These are phyloP conservation scores for Diaporthe amygdali DNA, from an alignment of 2,329 filamentous ascomycete species.

Conservation along the genomic window DNA sequence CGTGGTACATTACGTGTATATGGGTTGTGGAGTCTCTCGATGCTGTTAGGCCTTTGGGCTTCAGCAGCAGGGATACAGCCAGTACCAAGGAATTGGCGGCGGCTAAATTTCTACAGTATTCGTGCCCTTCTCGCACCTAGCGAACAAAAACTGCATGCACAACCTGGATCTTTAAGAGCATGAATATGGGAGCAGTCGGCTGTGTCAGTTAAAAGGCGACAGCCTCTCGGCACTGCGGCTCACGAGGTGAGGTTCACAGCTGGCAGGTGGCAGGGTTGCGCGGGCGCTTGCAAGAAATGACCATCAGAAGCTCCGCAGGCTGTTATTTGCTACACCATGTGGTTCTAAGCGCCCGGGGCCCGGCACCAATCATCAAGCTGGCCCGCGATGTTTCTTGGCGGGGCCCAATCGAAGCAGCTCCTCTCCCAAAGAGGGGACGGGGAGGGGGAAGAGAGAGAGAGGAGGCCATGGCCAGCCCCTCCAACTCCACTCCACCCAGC, in stretches of 20 bases:
- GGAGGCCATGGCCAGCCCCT: background rate
- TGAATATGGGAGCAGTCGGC: background rate
- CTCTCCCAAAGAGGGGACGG: background rate
- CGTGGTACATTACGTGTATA: background rate
- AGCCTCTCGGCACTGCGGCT: background rate
- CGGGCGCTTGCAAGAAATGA: slow-evolving; percentile 22
- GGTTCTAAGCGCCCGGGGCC: slow-evolving; percentile 21
- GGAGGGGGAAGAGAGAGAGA: background rate
- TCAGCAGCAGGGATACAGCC: background rate
- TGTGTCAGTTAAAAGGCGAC: background rate
- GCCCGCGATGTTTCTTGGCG: slow-evolving; percentile 13
- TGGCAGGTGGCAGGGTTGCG: slow-evolving; percentile 21
- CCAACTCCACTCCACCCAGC: background rate
- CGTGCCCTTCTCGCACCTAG: background rate
- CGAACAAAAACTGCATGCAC: background rate
- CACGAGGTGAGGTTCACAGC: slow-evolving; percentile 1
- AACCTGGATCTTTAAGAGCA: background rate
- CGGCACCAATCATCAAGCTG: slow-evolving; percentile 22
- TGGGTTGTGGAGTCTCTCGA: background rate
- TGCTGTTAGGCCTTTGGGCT: background rate
- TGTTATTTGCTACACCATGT: slow-evolving; percentile 22
- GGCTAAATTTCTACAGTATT: slow-evolving; percentile 3
- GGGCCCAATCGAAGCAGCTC: slow-evolving; percentile 11
- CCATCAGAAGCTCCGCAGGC: background rate
- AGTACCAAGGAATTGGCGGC: slow-evolving; percentile 1